Evolutionary conservation across 345 rosid genomes (phyloP), one percentile per base, ranked within the genome.

Genomic region (Acer negundo): DNA sequence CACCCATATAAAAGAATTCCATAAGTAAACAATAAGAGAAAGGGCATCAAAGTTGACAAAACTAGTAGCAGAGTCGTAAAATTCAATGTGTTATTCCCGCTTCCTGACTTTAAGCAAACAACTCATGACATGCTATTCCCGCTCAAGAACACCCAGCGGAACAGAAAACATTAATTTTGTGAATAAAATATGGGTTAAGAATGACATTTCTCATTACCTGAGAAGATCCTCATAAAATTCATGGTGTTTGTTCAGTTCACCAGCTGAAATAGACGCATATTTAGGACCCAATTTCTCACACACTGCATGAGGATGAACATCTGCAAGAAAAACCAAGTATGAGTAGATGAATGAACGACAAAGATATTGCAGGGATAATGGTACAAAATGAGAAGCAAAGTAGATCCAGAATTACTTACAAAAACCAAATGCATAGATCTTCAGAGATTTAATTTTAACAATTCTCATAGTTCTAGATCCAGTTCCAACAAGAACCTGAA

Each of bases 401-500:
- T 28, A 83, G 78, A 81, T 77, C 72, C 68, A 67, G 65, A n/a
- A 79, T 63, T 44, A 92, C 99, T 92, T 84, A 95, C 99, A 92
- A 80, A 95, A 93, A 69, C 98, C 98, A 85, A 90, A 93, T 9
- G 94, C 97, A 91, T 93, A 93, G 64, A 95, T 82, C 87, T 90
- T 90, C 66, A 93, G 80, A 73, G 97, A 89, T 74, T 93, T 95
- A 73, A 93, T 84, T 89, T 77, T 92, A 80, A 95, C 79, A 84
- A 95, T 87, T 82, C 80, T 92, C 94, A 92, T 89, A 49, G 92
- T 92, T 90, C 89, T 86, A 47, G 94, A 93, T 69, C 99, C 99
- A 85, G 94, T 93, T 80, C 94, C 98, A 78, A 95, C 97, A 89
- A 95, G 99, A 75, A 93, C 91, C 97, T 93, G 89, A 71, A 51